phyloP scores from a whole-genome alignment of 2,329 filamentous ascomycete genomes.

The Fusarium devonianum region DNA sequence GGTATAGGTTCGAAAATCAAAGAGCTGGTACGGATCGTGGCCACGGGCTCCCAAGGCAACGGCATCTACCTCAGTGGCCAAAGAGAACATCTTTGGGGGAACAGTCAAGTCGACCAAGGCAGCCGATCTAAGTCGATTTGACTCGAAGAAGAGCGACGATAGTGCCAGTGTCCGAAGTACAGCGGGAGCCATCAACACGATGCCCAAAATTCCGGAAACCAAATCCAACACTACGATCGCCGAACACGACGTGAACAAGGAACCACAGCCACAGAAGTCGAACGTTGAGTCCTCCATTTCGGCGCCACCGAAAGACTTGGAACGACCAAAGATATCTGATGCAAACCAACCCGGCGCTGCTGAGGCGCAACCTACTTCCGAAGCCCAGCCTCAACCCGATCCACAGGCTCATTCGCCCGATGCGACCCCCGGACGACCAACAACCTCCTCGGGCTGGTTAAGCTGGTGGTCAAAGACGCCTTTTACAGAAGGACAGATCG shows the following conservation, averaged over 20 bases:
- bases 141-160: conserved; percentile 51
- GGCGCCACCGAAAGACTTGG: conserved; percentile 2
- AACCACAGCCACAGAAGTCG: conserved; percentile 14
- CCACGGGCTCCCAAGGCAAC: conserved; percentile 62
- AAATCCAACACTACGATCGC: conserved; percentile 28
- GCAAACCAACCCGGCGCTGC: conserved; percentile 2
- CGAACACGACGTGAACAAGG: conserved; percentile 21
- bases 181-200: conserved; percentile 29
- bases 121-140: conserved; percentile 61
- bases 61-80: conserved; percentile 66
- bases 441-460: conserved; percentile 59
- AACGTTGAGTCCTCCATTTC: conserved; percentile 6
- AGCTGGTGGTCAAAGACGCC: conserved; percentile 56
- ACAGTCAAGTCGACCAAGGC: conserved; percentile 56
- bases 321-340: conserved; percentile 9
- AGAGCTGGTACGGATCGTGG: conserved; percentile 71
- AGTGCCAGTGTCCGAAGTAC: conserved; percentile 43
- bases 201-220: conserved; percentile 40
- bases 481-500: conserved; percentile 35
- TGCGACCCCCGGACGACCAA: conserved; percentile 25
- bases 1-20: conserved; percentile 57
- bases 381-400: conserved; percentile 3
- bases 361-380: conserved; percentile 8
- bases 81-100: conserved; percentile 67
- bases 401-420: not conserved